Conservation (phyloP, 1,284 basidiomycete genomes). For the Tetrapyrgos nigripes region DNA sequence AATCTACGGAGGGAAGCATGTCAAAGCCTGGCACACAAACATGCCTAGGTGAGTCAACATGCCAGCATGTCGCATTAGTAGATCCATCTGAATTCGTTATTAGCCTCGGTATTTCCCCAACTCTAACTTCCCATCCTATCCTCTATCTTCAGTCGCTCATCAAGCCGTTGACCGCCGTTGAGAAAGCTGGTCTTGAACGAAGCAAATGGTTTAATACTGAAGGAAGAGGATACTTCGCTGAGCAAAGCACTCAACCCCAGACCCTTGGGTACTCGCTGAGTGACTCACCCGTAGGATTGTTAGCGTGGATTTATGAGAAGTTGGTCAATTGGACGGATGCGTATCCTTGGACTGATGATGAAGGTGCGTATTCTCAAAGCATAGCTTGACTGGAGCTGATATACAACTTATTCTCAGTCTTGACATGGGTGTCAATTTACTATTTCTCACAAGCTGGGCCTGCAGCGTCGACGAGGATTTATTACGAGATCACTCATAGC, state of each 20-base stretch:
- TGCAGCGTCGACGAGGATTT: conserved; percentile 44
- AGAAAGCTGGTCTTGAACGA: conserved; percentile 27
- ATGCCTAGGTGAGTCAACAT: conserved; percentile 33
- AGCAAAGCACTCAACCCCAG: conserved; percentile 43
- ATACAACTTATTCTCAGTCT: conserved; percentile 28
- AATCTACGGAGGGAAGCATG: conserved; percentile 40
- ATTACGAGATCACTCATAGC: conserved; percentile 35
- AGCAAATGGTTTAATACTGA: conserved; percentile 22
- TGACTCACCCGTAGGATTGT: conserved; percentile 50
- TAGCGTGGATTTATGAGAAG: conserved; percentile 31
- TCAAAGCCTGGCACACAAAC: conserved; percentile 50
- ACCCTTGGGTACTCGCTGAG: conserved; percentile 46
- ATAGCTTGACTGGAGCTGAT: conserved; percentile 6
- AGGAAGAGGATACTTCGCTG: conserved; percentile 34
- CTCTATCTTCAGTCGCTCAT: conserved; percentile 30
- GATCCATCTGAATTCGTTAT: too few species aligned
- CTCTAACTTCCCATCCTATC: conserved; percentile 24
- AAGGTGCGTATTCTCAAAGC: conserved; percentile 32
- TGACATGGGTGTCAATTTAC: conserved; percentile 48
- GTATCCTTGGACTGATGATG: conserved; percentile 47
- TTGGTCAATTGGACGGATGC: conserved; percentile 49
- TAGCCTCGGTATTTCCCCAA: too few species aligned
- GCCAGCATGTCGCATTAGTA: background rate
- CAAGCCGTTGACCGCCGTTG: conserved; percentile 29
- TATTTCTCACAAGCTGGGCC: conserved; percentile 46